phyloP scores from a whole-genome alignment of 139 green algal genomes.

The Chlamydomonas incerta region DNA sequence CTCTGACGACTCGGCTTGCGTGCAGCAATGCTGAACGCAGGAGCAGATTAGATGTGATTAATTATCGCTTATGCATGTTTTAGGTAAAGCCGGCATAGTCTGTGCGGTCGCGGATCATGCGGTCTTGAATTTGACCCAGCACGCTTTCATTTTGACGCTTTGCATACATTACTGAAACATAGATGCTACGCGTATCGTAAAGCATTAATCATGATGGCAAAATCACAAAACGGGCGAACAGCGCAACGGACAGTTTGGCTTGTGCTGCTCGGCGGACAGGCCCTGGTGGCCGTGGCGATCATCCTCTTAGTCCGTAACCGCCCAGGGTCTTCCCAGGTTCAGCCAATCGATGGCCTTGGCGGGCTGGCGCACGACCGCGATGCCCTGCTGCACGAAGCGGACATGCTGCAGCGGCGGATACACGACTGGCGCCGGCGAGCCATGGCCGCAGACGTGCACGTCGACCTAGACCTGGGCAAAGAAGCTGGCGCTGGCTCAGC shows the following conservation, averaged over 20 bases:
- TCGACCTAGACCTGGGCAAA: not conserved
- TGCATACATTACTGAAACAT: too few relatives aligned
- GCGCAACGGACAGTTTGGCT: slow-evolving; percentile 19
- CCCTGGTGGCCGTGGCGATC: slow-evolving; percentile 5
- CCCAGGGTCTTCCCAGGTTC: too few relatives aligned
- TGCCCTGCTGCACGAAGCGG: not conserved
- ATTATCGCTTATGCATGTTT: too few relatives aligned
- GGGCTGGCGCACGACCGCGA: not conserved
- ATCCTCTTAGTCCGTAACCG: slow-evolving; percentile 4
- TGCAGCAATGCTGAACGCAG: too few relatives aligned
- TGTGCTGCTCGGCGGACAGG: not conserved
- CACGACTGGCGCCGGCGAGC: slow-evolving; percentile 24
- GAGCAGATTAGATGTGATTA: too few relatives aligned
- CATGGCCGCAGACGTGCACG: not conserved
- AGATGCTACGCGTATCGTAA: too few relatives aligned
- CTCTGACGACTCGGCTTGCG: too few relatives aligned
- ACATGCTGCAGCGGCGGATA: not conserved
- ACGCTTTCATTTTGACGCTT: too few relatives aligned
- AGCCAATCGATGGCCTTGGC: not conserved
- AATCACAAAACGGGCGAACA: not conserved
- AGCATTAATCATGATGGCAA: not conserved
- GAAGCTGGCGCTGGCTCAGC: too few relatives aligned
- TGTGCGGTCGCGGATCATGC: too few relatives aligned
- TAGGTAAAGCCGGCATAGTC: too few relatives aligned
- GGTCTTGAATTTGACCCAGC: too few relatives aligned